These are phyloP conservation scores for Apophysomyces elegans DNA, from an alignment of 371 early-diverging fungal genomes.

Conservation along the genomic window DNA sequence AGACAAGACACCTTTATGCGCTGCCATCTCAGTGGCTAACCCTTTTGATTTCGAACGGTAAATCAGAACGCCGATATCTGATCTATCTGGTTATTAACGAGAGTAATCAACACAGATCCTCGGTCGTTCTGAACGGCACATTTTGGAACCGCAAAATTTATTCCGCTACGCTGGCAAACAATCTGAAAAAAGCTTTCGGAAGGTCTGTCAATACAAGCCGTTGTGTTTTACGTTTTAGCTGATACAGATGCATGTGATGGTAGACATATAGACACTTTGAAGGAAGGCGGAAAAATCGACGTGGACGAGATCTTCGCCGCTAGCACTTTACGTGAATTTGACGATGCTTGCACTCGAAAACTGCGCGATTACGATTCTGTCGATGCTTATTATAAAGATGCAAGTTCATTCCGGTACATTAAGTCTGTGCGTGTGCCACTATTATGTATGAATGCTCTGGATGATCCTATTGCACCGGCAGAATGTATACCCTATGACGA, in stretches of 20 bases:
- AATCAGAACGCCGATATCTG: slow-evolving; percentile 12
- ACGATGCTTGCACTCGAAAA: slow-evolving; percentile 73
- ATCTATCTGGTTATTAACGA: slow-evolving; percentile 1
- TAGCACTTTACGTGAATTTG: slow-evolving; percentile 51
- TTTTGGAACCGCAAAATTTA: slow-evolving; percentile 64
- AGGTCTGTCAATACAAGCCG: slow-evolving; percentile 31
- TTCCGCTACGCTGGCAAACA: slow-evolving; percentile 71
- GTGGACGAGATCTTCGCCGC: slow-evolving; percentile 56
- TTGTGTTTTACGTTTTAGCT: neutral
- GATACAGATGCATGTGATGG: neutral
- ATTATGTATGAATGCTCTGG: slow-evolving; percentile 83
- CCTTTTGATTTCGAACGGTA: slow-evolving; percentile 80
- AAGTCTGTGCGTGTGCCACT: slow-evolving; percentile 77
- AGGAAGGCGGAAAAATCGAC: slow-evolving; percentile 56
- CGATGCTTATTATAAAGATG: slow-evolving; percentile 85
- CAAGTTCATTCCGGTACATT: slow-evolving; percentile 74
- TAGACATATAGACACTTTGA: slow-evolving; percentile 63
- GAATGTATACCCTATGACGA: slow-evolving; percentile 81
- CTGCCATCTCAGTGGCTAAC: slow-evolving; percentile 82
- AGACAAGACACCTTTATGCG: slow-evolving; percentile 73
- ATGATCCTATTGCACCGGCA: slow-evolving; percentile 88
- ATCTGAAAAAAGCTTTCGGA: slow-evolving; percentile 64
- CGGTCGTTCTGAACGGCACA: slow-evolving; percentile 28
- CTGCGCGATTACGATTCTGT: slow-evolving; percentile 77
- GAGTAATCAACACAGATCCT: neutral